Percentiles rank a stretch among this genome's conserved stretches.
These are phyloP conservation scores for Penicillium angulare DNA, from an alignment of 495 filamentous ascomycete genomes.

Conservation along the genomic window DNA sequence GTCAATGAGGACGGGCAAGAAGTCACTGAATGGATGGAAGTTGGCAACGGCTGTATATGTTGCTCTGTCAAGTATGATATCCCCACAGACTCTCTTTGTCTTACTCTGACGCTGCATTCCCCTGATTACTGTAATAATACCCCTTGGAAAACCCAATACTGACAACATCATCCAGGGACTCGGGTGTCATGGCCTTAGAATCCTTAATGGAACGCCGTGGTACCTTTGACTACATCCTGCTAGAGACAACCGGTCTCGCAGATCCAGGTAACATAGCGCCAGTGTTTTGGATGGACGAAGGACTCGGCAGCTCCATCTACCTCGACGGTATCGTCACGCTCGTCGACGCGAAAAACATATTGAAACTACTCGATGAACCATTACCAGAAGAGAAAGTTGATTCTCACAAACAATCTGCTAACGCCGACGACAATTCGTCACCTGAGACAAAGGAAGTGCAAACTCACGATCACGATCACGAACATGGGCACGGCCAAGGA, in stretches of 20 bases:
- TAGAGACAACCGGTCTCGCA: conserved; percentile 93
- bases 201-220: conserved; percentile 93
- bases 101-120: too few species aligned
- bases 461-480: conserved; percentile 45
- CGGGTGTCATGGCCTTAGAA: conserved; percentile 90
- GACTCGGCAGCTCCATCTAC: conserved; percentile 88
- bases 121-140: not conserved
- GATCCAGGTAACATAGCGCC: conserved; percentile 96
- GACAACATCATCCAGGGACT: conserved; percentile 56
- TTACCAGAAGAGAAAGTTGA: conserved; percentile 52
- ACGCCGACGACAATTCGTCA: too few species aligned
- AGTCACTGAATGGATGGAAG: conserved; percentile 91
- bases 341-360: conserved; percentile 91
- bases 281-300: conserved; percentile 96
- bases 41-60: conserved; percentile 97
- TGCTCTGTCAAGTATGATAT: conserved; percentile 86
- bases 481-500: conserved; percentile 48
- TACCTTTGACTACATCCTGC: conserved; percentile 94
- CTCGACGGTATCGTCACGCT: conserved; percentile 96
- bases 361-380: conserved; percentile 74
- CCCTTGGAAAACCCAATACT: not conserved
- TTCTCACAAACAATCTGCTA: conserved; percentile 19
- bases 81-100: not conserved
- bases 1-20: conserved; percentile 81
- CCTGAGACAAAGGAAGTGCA: not conserved